Evolutionary conservation across 352 stramenopile genomes (phyloP), one percentile per base, ranked within the genome.

Genomic region (Globisporangium recalcitrans): DNA sequence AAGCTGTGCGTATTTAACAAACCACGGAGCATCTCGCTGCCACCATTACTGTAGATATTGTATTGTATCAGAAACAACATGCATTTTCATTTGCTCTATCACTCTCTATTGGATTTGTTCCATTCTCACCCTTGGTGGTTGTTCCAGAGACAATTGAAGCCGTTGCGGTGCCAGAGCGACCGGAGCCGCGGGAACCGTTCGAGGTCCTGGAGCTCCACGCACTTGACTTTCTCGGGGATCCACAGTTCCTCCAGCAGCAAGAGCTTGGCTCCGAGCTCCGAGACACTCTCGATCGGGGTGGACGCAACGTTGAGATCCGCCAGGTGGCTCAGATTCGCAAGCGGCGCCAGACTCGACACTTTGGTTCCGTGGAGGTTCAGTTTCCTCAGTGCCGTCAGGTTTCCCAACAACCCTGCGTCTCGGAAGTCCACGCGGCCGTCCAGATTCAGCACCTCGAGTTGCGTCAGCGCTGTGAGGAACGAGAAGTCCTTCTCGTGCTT

Each of bases 81-180:
- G n/a, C n/a, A n/a, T 31, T 5, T 21, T 4, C 16, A 21, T 21
- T 14, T 21, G 38, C 14, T 52, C 46, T 52, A 52, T 53, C 7
- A 44, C 36, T 53, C 47, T 36, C 16, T 13, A 31, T 32, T 16
- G 13, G 19, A 42, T 8, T 42, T 42, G n/a, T n/a, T n/a, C n/a
- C n/a, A n/a, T n/a, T n/a, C n/a, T 53, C 47, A 53, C 1, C 13
- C 21, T n/a, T 70, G 71, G 65, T 87, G 78, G 62, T 76, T 71
- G 49, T 69, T 87, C 77, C 75, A 85, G 6, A 88, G 71, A 40
- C 77, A 88, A 58, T 84, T 88, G 73, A 82, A 85, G 51, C 77
- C 72, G 36, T 88, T 72, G 16, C 77, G 68, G 44, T 88, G 79
- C 79, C 79, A 88, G 59, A 88, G 78, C 19, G 71, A 58, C 21